These are phyloP conservation scores for Berberis thunbergii DNA, from an alignment of 164 flowering plant species.

Conservation along the genomic window DNA sequence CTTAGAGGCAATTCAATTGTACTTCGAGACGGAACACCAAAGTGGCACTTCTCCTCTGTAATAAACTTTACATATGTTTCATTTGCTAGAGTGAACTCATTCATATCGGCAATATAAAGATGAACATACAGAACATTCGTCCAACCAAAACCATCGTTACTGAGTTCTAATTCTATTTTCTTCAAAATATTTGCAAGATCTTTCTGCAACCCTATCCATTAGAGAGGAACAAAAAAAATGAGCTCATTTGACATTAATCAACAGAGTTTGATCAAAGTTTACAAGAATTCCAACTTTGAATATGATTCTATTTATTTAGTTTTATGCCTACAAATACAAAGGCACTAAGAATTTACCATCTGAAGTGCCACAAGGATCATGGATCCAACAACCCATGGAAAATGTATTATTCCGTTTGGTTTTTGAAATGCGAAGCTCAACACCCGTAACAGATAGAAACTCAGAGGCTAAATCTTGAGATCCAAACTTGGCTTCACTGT, in stretches of 20 bases:
- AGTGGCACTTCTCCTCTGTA: slow-evolving; percentile 71
- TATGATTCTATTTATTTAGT: no score
- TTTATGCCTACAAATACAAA: no score
- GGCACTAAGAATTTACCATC: slow-evolving; percentile 41
- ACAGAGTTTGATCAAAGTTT: no score
- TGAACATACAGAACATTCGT: slow-evolving; percentile 74
- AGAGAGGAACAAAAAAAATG: background rate
- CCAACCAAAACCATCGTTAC: slow-evolving; percentile 54
- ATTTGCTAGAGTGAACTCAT: slow-evolving; percentile 71
- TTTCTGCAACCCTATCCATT: slow-evolving; percentile 47
- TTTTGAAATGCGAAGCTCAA: slow-evolving; percentile 39
- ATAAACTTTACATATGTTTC: slow-evolving; percentile 74
- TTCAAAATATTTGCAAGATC: slow-evolving; percentile 53
- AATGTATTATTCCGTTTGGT: slow-evolving; percentile 36
- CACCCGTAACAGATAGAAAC: slow-evolving; percentile 12
- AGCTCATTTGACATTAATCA: no score
- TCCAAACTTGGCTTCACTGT: slow-evolving; percentile 16
- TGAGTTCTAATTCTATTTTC: slow-evolving; percentile 44
- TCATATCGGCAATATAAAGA: slow-evolving; percentile 81
- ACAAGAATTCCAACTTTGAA: no score
- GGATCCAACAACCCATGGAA: slow-evolving; percentile 77
- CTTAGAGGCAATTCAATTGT: slow-evolving; percentile 77
- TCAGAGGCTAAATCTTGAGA: slow-evolving; percentile 15
- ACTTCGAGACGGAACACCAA: slow-evolving; percentile 97
- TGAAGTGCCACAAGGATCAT: slow-evolving; percentile 36